Conservation (phyloP, 116 monocot genomes). For the Zostera marina region DNA sequence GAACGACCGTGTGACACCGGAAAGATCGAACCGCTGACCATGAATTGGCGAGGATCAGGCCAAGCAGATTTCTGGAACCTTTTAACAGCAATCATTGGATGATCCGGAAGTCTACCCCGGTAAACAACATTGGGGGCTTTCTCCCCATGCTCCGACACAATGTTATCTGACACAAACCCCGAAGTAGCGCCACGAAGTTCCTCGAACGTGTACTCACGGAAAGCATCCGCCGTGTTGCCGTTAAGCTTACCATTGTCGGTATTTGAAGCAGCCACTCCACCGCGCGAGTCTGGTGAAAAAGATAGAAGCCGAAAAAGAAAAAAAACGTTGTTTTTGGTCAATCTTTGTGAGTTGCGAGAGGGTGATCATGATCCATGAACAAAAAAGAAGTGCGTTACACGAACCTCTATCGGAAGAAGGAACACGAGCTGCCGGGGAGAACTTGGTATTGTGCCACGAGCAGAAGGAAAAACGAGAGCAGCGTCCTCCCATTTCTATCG, state of each 20-base stretch:
- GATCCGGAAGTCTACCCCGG: constrained; percentile 26
- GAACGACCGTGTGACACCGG: not conserved
- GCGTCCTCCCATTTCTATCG: constrained; percentile 43
- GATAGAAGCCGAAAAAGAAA: not conserved
- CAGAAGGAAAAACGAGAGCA: constrained; percentile 53
- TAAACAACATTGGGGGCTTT: constrained; percentile 95
- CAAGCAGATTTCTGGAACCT: constrained; percentile 75
- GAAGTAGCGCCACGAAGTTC: constrained; percentile 69
- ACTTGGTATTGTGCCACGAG: constrained; percentile 34
- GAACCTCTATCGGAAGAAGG: constrained; percentile 18
- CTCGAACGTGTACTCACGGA: constrained; percentile 58
- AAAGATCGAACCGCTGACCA: constrained; percentile 14
- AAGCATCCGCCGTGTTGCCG: constrained; percentile 17
- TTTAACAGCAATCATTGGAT: constrained; percentile 63
- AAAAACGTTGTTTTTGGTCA: not conserved
- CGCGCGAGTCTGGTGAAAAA: constrained; percentile 25
- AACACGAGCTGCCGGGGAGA: constrained; percentile 25
- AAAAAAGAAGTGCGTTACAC: not conserved
- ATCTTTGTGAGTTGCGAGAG: not conserved
- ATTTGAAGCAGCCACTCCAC: not conserved
- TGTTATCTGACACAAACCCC: constrained; percentile 60
- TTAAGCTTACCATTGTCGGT: not conserved
- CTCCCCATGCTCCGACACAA: constrained; percentile 97
- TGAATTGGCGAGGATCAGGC: constrained; percentile 87
- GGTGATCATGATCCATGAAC: not conserved